These are phyloP conservation scores for Kodamaea plutei DNA, from an alignment of 1,139 yeast genomes.

Conservation along the genomic window DNA sequence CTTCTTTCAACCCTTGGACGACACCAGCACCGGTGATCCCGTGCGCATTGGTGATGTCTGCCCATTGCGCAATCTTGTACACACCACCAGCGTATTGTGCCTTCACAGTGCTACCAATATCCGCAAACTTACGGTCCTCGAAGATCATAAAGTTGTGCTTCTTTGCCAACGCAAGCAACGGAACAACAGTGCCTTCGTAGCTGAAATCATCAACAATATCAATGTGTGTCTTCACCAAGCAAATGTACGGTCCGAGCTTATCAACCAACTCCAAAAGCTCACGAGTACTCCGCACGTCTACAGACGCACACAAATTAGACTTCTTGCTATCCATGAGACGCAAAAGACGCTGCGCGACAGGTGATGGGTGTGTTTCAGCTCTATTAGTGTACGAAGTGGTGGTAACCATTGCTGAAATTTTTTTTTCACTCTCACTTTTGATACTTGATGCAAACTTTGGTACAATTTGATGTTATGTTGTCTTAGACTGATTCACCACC, in stretches of 20 bases:
- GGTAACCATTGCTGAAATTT: constrained; percentile 17
- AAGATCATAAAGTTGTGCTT: constrained; percentile 84
- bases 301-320: constrained; percentile 93
- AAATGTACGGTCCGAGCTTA: constrained; percentile 82
- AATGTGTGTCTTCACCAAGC: constrained; percentile 90
- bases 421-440: not conserved
- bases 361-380: constrained; percentile 67
- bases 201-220: constrained; percentile 89
- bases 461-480: too few species aligned
- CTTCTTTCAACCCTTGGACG: constrained; percentile 81
- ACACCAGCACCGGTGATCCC: constrained; percentile 96
- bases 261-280: constrained; percentile 75
- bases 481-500: not conserved
- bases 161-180: constrained; percentile 63
- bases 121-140: constrained; percentile 97
- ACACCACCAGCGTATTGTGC: constrained; percentile 90
- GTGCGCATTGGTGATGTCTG: constrained; percentile 96
- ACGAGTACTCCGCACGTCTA: constrained; percentile 76
- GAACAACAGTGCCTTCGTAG: constrained; percentile 71
- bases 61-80: constrained; percentile 85
- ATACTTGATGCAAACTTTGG: too few species aligned
- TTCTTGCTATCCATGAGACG: constrained; percentile 72
- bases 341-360: constrained; percentile 75
- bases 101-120: constrained; percentile 97
- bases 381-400: constrained; percentile 56